Evolutionary conservation across 495 filamentous ascomycete species (phyloP), one percentile per base, ranked within the genome.

Genomic region (Aspergillus conjunctus): DNA sequence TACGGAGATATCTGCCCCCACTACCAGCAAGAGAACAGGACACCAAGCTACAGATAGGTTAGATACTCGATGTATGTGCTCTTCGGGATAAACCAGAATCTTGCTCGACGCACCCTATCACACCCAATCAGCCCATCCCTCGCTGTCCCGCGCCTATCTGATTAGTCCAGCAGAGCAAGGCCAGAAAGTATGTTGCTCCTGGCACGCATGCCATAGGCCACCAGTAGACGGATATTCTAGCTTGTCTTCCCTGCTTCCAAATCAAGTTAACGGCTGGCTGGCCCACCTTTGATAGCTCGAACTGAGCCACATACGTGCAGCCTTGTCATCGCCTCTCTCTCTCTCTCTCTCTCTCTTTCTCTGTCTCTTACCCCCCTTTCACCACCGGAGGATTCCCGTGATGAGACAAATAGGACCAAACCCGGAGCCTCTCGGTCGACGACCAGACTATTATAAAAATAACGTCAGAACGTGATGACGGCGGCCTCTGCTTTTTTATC

Each of bases 151-250:
- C 41, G 50, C 26, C 41, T 31, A 14, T 60, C 30, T 54, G 58
- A 60, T 54, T 60, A 46, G 58, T 54, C 51, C 51, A 54, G 46
- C 51, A 31, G 51, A 54, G 51, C 43, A 34, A 60, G 26, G 31
- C n/a, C 18, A 41, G 5, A 34, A 60, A 54, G 17, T 39, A 54
- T 49, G 54, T 60, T 51, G 49, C 8, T n/a, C 30, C 20, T 15
- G n/a, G 30, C 12, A 20, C 32, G 18, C 49, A 20, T 46, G 44
- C 6, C 34, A 48, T 60, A 53, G 50, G 50, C 12, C 18, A 51
- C 43, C 26, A 31, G 22, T 20, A 44, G 41, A 54, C 51, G 34
- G 21, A 41, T 44, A 39, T 30, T 34, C 21, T 11, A 46, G 18
- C 30, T 39, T 21, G 37, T 60, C 26, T 39, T 21, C 49, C 21